Evolutionary conservation across 257 asterid species (phyloP).

Genomic region (Verbascum thapsus): DNA sequence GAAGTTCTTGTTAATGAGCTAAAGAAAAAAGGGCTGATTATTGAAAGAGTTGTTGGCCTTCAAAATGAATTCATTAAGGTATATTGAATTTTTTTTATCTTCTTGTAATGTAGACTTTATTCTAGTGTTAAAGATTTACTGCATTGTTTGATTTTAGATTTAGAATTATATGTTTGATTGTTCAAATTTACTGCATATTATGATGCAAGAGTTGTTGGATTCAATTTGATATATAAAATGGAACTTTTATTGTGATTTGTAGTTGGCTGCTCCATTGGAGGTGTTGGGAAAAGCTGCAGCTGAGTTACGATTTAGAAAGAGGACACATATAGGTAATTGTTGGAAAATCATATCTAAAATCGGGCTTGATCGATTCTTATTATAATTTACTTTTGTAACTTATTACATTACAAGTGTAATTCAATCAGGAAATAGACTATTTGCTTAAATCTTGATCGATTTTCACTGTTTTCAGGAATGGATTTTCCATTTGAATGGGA

Average conservation of each 20-base stretch:
- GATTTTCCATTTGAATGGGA: slow-evolving; percentile 91
- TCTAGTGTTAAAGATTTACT: background rate
- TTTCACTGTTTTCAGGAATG: slow-evolving; percentile 61
- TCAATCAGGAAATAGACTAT: background rate
- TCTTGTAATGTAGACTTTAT: background rate
- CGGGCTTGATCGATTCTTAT: too few species aligned
- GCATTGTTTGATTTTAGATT: too few species aligned
- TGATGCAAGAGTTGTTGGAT: slow-evolving; percentile 14
- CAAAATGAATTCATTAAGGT: slow-evolving; percentile 88
- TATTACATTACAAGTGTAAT: too few species aligned
- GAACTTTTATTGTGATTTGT: slow-evolving; percentile 31
- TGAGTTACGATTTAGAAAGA: slow-evolving; percentile 72
- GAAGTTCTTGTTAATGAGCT: slow-evolving; percentile 71
- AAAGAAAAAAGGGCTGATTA: slow-evolving; percentile 61
- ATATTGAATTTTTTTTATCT: slow-evolving; percentile 11
- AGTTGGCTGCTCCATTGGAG: slow-evolving; percentile 81
- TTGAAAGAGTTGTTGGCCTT: slow-evolving; percentile 75
- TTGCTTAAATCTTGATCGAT: slow-evolving; percentile 1
- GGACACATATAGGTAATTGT: slow-evolving; percentile 76
- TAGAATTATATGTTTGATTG: background rate
- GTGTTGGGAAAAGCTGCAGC: slow-evolving; percentile 79
- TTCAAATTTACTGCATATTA: background rate
- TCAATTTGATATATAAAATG: slow-evolving; percentile 19
- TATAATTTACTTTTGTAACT: too few species aligned
- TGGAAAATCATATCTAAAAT: background rate